These are phyloP conservation scores for Rhodotorula sp. DNA, from an alignment of 1,284 basidiomycete species.

Conservation along the genomic window DNA sequence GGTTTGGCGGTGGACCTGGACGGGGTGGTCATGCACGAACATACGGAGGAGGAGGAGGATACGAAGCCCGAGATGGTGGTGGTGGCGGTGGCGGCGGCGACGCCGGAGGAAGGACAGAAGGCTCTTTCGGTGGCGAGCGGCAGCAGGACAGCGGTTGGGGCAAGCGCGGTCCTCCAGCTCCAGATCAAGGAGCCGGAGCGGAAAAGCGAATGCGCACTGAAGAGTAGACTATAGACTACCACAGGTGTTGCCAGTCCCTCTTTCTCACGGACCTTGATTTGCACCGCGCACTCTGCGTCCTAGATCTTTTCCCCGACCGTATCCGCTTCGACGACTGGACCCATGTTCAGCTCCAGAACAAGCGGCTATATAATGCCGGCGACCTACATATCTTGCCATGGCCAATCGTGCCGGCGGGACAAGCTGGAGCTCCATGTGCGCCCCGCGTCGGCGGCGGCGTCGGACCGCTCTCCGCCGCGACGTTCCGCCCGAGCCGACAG, in stretches of 20 bases:
- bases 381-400: no score
- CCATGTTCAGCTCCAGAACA: no score
- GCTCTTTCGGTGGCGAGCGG: neutral
- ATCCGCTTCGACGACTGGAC: no score
- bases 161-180: constrained; percentile 5
- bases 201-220: constrained; percentile 1
- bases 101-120: neutral
- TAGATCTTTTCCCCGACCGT: no score
- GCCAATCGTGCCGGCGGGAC: no score
- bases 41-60: constrained; percentile 1
- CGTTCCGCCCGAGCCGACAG: no score
- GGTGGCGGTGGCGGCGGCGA: neutral
- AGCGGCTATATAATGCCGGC: no score
- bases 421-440: neutral
- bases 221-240: no score
- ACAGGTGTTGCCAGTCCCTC: no score
- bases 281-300: no score
- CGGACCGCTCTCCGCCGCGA: neutral
- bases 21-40: neutral
- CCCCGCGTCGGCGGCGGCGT: neutral
- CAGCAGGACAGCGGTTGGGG: constrained; percentile 36
- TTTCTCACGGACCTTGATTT: no score
- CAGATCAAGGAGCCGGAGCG: neutral
- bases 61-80: neutral
- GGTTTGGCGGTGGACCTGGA: neutral